These are phyloP conservation scores for Blastobotrys mokoenaii DNA, from an alignment of 805 yeast species.

Conservation along the genomic window DNA sequence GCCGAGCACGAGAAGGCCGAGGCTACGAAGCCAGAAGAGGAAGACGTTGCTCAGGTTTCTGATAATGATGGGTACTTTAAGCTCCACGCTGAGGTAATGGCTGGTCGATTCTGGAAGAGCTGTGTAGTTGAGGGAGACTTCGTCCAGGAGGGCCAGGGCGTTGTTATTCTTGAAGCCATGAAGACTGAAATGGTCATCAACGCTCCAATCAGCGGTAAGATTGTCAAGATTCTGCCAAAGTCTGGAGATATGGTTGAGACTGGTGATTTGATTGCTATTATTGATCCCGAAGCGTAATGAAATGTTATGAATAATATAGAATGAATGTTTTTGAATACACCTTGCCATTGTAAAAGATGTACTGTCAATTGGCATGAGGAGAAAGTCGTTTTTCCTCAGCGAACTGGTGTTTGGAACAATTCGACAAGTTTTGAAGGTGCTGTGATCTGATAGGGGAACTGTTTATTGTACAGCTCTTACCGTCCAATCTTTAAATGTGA, in stretches of 20 bases:
- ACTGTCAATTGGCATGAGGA: no score
- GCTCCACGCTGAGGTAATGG: conserved; percentile 86
- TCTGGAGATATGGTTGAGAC: conserved; percentile 97
- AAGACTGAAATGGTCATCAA: conserved; percentile 91
- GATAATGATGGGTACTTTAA: conserved; percentile 58
- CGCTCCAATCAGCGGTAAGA: conserved; percentile 41
- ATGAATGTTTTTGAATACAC: neutral
- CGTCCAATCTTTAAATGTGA: no score
- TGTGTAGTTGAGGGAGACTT: conserved; percentile 69
- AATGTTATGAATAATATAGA: neutral
- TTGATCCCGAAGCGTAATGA: conserved; percentile 29
- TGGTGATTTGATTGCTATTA: conserved; percentile 87
- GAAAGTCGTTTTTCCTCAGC: no score
- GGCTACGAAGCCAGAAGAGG: conserved; percentile 35
- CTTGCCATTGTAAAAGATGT: no score
- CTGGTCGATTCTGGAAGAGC: conserved; percentile 96
- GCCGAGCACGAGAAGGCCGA: conserved; percentile 78
- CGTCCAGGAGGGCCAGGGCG: conserved; percentile 66
- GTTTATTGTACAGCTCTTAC: no score
- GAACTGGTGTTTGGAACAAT: no score
- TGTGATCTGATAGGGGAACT: no score
- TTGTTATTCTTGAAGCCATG: conserved; percentile 94
- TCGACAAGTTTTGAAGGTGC: no score
- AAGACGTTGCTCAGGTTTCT: conserved; percentile 44
- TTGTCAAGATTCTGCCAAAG: conserved; percentile 42